Base-by-base conservation (phyloP, 1,284 basidiomycete genomes). In the Caloboletus firmus region DNA sequence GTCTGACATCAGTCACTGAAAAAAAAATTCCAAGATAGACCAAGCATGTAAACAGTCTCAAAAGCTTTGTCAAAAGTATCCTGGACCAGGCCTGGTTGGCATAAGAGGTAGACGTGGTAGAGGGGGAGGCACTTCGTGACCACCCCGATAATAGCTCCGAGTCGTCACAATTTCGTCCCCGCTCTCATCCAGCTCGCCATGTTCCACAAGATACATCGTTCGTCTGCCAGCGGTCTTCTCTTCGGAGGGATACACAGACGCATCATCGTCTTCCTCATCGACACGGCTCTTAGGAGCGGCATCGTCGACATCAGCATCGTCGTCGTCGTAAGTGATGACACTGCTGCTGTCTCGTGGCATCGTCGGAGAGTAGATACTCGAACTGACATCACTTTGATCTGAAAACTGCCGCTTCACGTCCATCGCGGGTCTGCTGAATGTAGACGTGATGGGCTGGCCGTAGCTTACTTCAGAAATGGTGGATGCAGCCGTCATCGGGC, bases 151-250 rank as follows among this genome's bases (percentile, higher is more conserved):
- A n/a, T 46, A 56, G 32, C 59, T 59, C n/a, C 57, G 61, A 41
- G 42, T 20, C 18, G 56, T 48, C 39, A 57, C 56, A 17, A 65
- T 30, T 35, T 65, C 65, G 20, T 69, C 65, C 13, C 45, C 61
- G 3, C 44, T 52, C 32, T 59, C 68, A 20, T 61, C 68, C 18
- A 51, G n/a, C 30, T 56, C 67, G 2, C 59, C 67, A 35, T 72
- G 51, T 18, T 69, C 70, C 24, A 69, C 10, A 11, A 69, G 65
- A 49, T 69, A 69, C 69, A 69, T 71, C 15, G 69, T 69, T 44
- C 70, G 66, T 45, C 70, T 67, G 5, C 67, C 67, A 20, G 67
- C 67, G 4, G 67, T 72, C 53, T 72, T 58, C 24, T 71, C 69
- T 18, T 71, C 67, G n/a, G 68, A 58, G 7, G 69, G 56, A 49